Evolutionary conservation across 176 grass and related monocot genomes (phyloP).

Genomic region (Oryza glaberrima): DNA sequence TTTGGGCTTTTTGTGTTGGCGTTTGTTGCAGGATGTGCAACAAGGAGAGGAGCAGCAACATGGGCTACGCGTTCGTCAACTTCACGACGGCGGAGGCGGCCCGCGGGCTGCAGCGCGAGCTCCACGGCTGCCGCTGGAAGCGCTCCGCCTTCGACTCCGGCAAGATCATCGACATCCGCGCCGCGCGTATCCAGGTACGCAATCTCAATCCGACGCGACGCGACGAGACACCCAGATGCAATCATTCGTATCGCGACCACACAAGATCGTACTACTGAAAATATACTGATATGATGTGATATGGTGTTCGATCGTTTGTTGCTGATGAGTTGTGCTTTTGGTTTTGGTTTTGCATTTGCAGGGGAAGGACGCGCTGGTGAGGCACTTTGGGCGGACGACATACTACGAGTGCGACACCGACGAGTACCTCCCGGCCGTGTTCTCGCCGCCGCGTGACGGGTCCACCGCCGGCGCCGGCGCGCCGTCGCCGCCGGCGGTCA

Average conservation of each 20-base stretch:
- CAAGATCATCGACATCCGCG: slow-evolving; percentile 50
- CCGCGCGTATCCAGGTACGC: slow-evolving; percentile 60
- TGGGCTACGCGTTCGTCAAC: slow-evolving; percentile 81
- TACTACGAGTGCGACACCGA: slow-evolving; percentile 43
- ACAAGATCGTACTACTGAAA: background rate
- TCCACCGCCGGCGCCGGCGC: slow-evolving; percentile 5
- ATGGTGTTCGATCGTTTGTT: background rate
- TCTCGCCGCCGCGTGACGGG: slow-evolving; percentile 63
- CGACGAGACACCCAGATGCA: background rate
- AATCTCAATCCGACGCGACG: too few relatives aligned
- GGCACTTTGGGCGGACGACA: slow-evolving; percentile 32
- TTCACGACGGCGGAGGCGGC: slow-evolving; percentile 57
- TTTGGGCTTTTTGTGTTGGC: background rate
- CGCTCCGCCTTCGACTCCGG: slow-evolving; percentile 23
- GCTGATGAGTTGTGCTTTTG: background rate
- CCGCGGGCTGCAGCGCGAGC: background rate
- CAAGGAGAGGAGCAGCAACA: slow-evolving; percentile 47
- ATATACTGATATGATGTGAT: background rate
- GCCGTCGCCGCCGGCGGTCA: background rate
- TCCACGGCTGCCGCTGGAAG: slow-evolving; percentile 52
- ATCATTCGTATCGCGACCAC: slow-evolving; percentile 3
- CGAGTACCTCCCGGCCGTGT: slow-evolving; percentile 62
- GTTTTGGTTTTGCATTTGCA: background rate
- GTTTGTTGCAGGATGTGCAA: background rate
- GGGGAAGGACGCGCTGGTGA: slow-evolving; percentile 48